phyloP scores from a whole-genome alignment of 805 yeast genomes.

The Lipomyces mesembrius region DNA sequence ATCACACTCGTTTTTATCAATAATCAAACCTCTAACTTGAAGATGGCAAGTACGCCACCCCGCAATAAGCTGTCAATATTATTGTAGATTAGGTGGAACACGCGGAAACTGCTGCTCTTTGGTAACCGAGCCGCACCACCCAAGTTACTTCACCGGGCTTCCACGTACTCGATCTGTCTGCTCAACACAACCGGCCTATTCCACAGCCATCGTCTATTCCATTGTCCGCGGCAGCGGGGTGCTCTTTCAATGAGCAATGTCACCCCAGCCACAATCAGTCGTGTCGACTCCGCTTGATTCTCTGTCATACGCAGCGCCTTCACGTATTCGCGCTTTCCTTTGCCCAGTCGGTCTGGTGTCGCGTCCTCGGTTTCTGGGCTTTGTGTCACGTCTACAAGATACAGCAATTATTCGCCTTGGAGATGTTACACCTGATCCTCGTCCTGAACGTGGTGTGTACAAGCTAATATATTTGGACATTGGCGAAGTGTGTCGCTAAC shows the following conservation, averaged over 20 bases:
- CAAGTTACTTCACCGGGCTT: too few species aligned
- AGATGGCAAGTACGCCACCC: too few species aligned
- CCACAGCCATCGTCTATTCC: background rate
- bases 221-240: constrained; percentile 1
- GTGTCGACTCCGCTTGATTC: constrained; percentile 26
- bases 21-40: too few species aligned
- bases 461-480: background rate
- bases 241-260: constrained; percentile 8
- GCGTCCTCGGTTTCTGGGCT: constrained; percentile 39
- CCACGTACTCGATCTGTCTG: background rate
- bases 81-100: too few species aligned
- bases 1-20: too few species aligned
- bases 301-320: constrained; percentile 35
- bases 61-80: too few species aligned
- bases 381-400: constrained; percentile 52
- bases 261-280: constrained; percentile 9
- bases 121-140: background rate
- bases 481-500: background rate
- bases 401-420: constrained; percentile 69
- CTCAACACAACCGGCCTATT: background rate
- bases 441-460: constrained; percentile 47
- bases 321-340: constrained; percentile 37
- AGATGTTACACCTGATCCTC: constrained; percentile 71
- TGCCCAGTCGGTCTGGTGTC: constrained; percentile 38
- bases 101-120: too few species aligned